Evolutionary conservation across 306 rosid species (phyloP).

Genomic region (Comarum palustre): DNA sequence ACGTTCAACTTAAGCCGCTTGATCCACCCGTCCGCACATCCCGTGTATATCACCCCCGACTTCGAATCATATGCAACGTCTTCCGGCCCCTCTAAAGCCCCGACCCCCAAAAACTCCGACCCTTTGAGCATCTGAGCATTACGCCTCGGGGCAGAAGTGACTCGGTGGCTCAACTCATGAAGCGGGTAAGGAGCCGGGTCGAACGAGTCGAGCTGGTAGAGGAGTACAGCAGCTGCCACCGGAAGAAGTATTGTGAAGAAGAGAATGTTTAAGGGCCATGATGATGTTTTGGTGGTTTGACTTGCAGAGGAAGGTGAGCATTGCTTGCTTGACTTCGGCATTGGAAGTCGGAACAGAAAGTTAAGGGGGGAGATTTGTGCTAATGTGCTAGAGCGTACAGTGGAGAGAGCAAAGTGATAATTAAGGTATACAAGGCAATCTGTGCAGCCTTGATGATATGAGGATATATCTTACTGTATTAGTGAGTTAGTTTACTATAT

Average conservation of each 20-base stretch:
- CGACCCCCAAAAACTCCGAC: slow-evolving; percentile 37
- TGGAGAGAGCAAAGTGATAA: too few relatives aligned
- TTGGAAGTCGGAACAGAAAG: neutral
- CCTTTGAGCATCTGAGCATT: slow-evolving; percentile 30
- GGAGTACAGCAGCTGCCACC: slow-evolving; percentile 14
- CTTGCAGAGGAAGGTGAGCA: neutral
- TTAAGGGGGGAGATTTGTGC: too few relatives aligned
- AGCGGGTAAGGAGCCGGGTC: neutral
- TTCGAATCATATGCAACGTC: slow-evolving; percentile 46
- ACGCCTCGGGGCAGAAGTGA: neutral
- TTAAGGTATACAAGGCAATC: too few relatives aligned
- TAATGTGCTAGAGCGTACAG: too few relatives aligned
- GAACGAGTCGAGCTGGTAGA: slow-evolving; percentile 5
- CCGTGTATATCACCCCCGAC: slow-evolving; percentile 51
- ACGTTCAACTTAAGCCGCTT: slow-evolving; percentile 49
- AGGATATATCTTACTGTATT: too few relatives aligned
- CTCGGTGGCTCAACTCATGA: neutral
- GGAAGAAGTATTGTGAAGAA: slow-evolving; percentile 19
- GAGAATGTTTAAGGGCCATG: slow-evolving; percentile 7
- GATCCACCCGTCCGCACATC: slow-evolving; percentile 72
- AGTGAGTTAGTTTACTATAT: too few relatives aligned
- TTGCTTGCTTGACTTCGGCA: slow-evolving; percentile 10
- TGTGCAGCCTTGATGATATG: too few relatives aligned
- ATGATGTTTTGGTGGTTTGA: neutral
- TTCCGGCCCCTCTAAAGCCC: slow-evolving; percentile 39